These are phyloP conservation scores for Ophiostoma triangulosporum DNA, from an alignment of 2,329 filamentous ascomycete species.

Conservation along the genomic window DNA sequence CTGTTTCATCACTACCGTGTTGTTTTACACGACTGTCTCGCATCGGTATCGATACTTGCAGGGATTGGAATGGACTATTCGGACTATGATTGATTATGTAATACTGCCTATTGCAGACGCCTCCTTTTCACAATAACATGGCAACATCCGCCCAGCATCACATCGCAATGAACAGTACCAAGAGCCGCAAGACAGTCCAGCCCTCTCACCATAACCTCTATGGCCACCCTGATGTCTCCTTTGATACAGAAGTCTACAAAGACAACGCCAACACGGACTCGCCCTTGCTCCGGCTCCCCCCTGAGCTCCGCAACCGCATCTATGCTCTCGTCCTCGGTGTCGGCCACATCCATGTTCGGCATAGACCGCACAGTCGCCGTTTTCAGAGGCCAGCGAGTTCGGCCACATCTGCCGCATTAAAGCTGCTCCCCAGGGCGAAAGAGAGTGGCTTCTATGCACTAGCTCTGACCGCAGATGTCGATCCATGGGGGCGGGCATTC, in stretches of 20 bases:
- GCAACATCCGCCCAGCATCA: neutral
- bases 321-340: constrained; percentile 21
- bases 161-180: neutral
- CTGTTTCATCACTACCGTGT: neutral
- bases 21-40: too few relatives aligned
- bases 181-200: neutral
- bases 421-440: neutral
- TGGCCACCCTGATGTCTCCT: neutral
- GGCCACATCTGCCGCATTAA: neutral
- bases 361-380: constrained; percentile 8
- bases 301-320: constrained; percentile 23
- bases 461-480: constrained; percentile 16
- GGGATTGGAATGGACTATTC: neutral
- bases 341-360: constrained; percentile 22
- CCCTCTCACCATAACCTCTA: neutral
- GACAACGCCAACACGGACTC: constrained; percentile 14
- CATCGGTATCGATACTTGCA: too few relatives aligned
- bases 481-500: constrained; percentile 18
- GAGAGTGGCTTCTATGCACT: constrained; percentile 19
- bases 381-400: neutral
- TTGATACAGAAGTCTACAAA: constrained; percentile 16
- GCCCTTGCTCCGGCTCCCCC: constrained; percentile 20
- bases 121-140: neutral
- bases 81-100: neutral
- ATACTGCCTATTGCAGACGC: neutral